Conservation (phyloP, 2,329 filamentous ascomycete genomes). For the Penicillium sp. region DNA sequence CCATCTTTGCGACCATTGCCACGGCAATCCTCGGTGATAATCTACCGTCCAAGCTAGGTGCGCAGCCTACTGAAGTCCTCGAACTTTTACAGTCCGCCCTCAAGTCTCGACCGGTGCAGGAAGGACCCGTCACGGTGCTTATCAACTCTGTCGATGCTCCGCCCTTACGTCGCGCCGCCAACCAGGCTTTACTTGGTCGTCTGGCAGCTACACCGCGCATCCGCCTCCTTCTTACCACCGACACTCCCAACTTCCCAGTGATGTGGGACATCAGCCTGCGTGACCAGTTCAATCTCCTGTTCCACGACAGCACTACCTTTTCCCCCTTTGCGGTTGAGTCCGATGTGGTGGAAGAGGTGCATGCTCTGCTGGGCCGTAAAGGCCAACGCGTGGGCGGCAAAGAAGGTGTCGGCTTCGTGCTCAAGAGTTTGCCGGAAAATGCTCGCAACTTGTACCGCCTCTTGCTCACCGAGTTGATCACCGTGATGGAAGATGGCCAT, state of each 20-base stretch:
- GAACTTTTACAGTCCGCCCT: slow-evolving; percentile 61
- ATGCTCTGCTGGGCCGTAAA: slow-evolving; percentile 75
- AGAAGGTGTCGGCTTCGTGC: slow-evolving; percentile 84
- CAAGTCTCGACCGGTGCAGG: slow-evolving; percentile 39
- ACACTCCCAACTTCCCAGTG: slow-evolving; percentile 79
- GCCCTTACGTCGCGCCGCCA: slow-evolving; percentile 63
- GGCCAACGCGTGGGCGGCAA: slow-evolving; percentile 75
- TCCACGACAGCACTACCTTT: slow-evolving; percentile 93
- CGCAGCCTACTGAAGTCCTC: slow-evolving; percentile 63
- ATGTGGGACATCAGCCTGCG: slow-evolving; percentile 87
- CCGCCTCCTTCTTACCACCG: slow-evolving; percentile 70
- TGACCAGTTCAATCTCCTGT: slow-evolving; percentile 76
- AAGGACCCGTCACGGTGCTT: slow-evolving; percentile 56
- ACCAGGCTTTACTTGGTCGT: slow-evolving; percentile 67
- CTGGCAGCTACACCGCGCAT: slow-evolving; percentile 69
- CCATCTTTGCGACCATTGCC: slow-evolving; percentile 55
- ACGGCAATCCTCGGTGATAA: slow-evolving; percentile 50
- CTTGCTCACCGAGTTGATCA: slow-evolving; percentile 76
- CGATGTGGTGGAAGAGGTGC: slow-evolving; percentile 83
- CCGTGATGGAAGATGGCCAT: slow-evolving; percentile 53
- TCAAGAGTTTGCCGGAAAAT: slow-evolving; percentile 86
- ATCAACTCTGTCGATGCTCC: slow-evolving; percentile 82
- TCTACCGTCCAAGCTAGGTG: slow-evolving; percentile 49
- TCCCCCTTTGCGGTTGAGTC: slow-evolving; percentile 65
- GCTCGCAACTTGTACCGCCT: slow-evolving; percentile 81